These are phyloP conservation scores for Pezicula carpinea DNA, from an alignment of 2,329 filamentous ascomycete species.

Conservation along the genomic window DNA sequence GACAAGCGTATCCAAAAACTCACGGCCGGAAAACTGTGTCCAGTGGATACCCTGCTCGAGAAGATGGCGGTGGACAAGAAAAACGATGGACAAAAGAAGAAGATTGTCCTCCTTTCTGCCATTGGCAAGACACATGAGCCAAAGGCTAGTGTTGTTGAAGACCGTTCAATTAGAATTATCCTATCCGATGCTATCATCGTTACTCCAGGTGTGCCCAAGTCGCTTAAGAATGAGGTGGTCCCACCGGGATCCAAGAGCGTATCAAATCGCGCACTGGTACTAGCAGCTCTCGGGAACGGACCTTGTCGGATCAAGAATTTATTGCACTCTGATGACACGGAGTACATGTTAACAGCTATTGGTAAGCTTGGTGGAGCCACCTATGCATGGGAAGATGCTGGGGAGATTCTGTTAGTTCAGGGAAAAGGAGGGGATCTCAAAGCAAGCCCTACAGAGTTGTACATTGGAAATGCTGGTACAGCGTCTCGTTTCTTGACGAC, in stretches of 20 bases:
- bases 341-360: slow-evolving; percentile 95
- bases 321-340: slow-evolving; percentile 92
- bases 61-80: slow-evolving; percentile 99
- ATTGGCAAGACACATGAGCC: slow-evolving; percentile 87
- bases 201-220: slow-evolving; percentile 62
- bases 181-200: slow-evolving; percentile 77
- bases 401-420: slow-evolving; percentile 82
- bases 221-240: slow-evolving; percentile 67
- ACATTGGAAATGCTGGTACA: slow-evolving; percentile 94
- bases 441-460: slow-evolving; percentile 73
- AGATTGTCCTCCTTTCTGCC: slow-evolving; percentile 85
- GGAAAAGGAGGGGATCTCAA: slow-evolving; percentile 84
- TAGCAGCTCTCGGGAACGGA: slow-evolving; percentile 84
- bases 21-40: slow-evolving; percentile 82
- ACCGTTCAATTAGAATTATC: slow-evolving; percentile 76
- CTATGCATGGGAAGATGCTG: slow-evolving; percentile 91
- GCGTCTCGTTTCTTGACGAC: slow-evolving; percentile 93
- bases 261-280: slow-evolving; percentile 89
- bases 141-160: slow-evolving; percentile 83
- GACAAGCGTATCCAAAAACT: slow-evolving; percentile 79
- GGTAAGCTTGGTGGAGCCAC: slow-evolving; percentile 77
- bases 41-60: slow-evolving; percentile 76
- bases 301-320: slow-evolving; percentile 87
- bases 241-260: slow-evolving; percentile 97
- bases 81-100: slow-evolving; percentile 92